Conservation (phyloP, 2,329 filamentous ascomycete species). For the Fusarium musae region DNA sequence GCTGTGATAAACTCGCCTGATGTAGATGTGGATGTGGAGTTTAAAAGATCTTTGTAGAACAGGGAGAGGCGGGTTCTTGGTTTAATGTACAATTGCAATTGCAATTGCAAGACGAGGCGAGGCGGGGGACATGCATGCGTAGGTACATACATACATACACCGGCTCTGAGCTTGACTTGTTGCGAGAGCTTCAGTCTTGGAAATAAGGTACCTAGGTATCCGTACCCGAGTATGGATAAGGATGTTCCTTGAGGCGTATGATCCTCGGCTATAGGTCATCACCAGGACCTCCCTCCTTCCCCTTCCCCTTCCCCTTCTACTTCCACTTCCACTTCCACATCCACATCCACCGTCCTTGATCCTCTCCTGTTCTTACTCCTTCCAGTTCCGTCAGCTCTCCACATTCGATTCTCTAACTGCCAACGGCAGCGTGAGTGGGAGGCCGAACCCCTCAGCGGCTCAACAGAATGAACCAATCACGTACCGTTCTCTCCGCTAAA, state of each 20-base stretch:
- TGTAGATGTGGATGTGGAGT: neutral
- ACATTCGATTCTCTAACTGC: neutral
- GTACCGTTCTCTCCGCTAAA: neutral
- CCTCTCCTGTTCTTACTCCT: constrained; percentile 13
- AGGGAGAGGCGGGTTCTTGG: neutral
- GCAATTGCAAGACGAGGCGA: neutral
- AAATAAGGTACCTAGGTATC: neutral
- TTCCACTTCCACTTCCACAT: neutral
- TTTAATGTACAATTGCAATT: neutral
- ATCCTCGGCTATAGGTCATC: constrained; percentile 39
- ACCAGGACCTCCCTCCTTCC: constrained; percentile 7
- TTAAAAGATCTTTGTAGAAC: too few species aligned
- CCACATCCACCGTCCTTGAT: neutral
- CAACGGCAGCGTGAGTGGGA: constrained; percentile 16
- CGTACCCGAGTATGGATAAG: neutral
- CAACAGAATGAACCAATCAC: constrained; percentile 23
- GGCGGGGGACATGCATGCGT: neutral
- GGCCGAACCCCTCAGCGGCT: constrained; percentile 33
- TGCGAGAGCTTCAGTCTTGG: constrained; percentile 2
- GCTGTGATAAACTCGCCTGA: neutral
- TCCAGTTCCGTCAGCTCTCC: constrained; percentile 27
- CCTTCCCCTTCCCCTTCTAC: neutral
- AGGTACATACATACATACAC: too few species aligned
- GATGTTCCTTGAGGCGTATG: neutral
- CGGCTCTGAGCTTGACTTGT: neutral